Evolutionary conservation across 495 filamentous ascomycete species (phyloP), one percentile per base, ranked within the genome.

Genomic region (Parmelia sp.): DNA sequence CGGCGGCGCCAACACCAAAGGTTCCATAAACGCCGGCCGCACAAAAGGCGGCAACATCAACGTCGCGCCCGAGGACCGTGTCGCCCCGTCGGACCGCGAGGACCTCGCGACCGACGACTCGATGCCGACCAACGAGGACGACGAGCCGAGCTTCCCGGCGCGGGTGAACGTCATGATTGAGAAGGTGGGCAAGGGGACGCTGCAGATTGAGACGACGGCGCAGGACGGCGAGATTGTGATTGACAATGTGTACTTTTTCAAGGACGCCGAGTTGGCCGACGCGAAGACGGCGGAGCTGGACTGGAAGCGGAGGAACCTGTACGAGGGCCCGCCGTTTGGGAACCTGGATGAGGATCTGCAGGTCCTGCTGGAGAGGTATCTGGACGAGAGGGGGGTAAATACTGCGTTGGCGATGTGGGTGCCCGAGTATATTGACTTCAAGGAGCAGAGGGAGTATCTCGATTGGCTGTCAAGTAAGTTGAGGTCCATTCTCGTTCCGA

Each of bases 381-480:
- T 99, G 62, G 92, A 96, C 75, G 94, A 95, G 82, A 83, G 94
- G 70, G 93, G 94, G 65, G 83, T 99, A 77, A 90, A 94, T 72
- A 87, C 90, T 64, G 83, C 86, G 66, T 82, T 99, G 71, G 92
- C 91, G 62, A 77, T 91, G 66, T 96, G 96, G 77, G 85, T 96
- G 58, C 92, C 92, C 59, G 93, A 97, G 73, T 99, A 96, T 78
- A 93, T 97, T 72, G 90, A 97, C 75, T 86, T 89, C 77, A 99
- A 99, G 86, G 94, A 99, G 84, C 93, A 99, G 85, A 90, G 86
- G 83, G 94, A 99, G 82, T 99, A 99, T 76, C 74, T 93, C 49
- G 79, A 80, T 65, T 99, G 94, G 94, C 79, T 99, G 74, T 84
- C 87, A 69, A 91, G 83, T 86, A 75, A 77, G 83, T 81, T 27